phyloP scores from a whole-genome alignment of 352 stramenopile species.

The Phytophthora syringae region DNA sequence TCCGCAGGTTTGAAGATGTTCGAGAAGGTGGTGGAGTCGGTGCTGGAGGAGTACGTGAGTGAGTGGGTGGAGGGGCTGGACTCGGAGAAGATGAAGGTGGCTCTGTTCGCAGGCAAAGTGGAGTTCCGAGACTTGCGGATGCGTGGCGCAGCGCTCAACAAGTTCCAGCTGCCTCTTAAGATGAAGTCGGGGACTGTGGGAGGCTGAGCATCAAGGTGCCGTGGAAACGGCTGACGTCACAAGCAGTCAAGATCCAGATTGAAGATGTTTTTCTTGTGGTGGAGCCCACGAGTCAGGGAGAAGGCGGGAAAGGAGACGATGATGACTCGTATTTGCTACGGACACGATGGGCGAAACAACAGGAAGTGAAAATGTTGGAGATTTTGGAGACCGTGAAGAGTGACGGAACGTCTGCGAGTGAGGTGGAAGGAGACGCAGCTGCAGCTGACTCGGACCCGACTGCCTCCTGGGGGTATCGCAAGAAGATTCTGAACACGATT shows the following conservation, averaged over 20 bases:
- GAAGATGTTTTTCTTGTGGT: constrained; percentile 82
- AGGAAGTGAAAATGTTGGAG: constrained; percentile 81
- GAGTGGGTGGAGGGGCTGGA: constrained; percentile 88
- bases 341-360: constrained; percentile 80
- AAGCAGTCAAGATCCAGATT: constrained; percentile 77
- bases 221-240: constrained; percentile 84
- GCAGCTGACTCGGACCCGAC: constrained; percentile 49
- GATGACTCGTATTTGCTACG: constrained; percentile 68
- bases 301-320: constrained; percentile 36
- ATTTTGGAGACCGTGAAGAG: constrained; percentile 74
- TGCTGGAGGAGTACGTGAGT: constrained; percentile 87
- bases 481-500: constrained; percentile 86
- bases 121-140: constrained; percentile 84
- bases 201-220: constrained; percentile 82
- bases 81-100: constrained; percentile 89
- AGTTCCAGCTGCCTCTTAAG: constrained; percentile 80
- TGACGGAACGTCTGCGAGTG: constrained; percentile 34
- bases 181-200: constrained; percentile 79
- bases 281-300: constrained; percentile 67
- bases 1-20: constrained; percentile 51
- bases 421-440: constrained; percentile 10
- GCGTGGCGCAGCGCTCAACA: constrained; percentile 68
- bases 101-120: constrained; percentile 83
- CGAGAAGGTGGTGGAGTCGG: constrained; percentile 85
- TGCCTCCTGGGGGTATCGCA: constrained; percentile 72